Percentiles rank a stretch among this genome's conserved stretches.
Conservation (phyloP, 495 filamentous ascomycete genomes). For the Hypoxylon fragiforme region DNA sequence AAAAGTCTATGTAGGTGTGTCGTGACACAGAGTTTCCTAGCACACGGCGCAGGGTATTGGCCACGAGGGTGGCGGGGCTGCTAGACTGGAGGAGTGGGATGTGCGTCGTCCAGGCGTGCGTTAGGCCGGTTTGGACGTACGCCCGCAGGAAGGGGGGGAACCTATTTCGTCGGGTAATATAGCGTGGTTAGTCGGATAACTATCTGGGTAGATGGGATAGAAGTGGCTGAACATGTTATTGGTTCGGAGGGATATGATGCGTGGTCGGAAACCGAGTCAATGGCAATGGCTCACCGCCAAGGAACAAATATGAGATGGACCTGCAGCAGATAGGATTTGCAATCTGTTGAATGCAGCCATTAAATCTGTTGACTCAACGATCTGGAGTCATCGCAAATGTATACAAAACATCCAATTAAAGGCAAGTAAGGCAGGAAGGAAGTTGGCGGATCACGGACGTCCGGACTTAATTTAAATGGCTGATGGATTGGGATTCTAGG, state of each 20-base stretch:
- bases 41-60: slow-evolving; percentile 49
- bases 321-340: not conserved
- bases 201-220: not conserved
- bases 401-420: no score
- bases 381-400: no score
- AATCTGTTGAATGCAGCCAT: slow-evolving; percentile 13
- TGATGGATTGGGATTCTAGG: slow-evolving; percentile 4
- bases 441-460: slow-evolving; percentile 12
- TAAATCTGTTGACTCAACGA: slow-evolving; percentile 26
- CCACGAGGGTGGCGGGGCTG: slow-evolving; percentile 52
- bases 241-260: no score
- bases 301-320: not conserved
- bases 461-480: slow-evolving; percentile 18
- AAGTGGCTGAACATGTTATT: not conserved
- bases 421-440: no score
- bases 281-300: not conserved
- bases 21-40: slow-evolving; percentile 45
- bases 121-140: slow-evolving; percentile 56
- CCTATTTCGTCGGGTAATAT: no score
- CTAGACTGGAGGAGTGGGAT: slow-evolving; percentile 49
- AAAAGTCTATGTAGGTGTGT: slow-evolving; percentile 71
- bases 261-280: no score
- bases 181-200: slow-evolving; percentile 1
- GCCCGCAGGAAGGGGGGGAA: slow-evolving; percentile 56
- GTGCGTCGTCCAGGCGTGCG: slow-evolving; percentile 51